phyloP scores from a whole-genome alignment of 495 filamentous ascomycete species.

The Sphaerosporella brunnea region DNA sequence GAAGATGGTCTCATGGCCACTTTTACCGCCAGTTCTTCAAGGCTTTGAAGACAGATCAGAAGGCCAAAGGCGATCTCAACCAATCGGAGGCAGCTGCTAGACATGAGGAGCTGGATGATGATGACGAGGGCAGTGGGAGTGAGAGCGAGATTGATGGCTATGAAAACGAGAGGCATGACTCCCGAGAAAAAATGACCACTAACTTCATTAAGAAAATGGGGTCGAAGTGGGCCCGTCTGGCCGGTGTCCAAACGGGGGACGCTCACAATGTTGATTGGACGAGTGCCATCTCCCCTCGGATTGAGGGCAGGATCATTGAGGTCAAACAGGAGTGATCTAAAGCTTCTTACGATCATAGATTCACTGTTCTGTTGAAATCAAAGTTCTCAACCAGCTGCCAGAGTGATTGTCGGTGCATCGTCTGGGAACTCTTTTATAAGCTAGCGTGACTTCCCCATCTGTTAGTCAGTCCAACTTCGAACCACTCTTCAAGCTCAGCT shows the following conservation, averaged over 20 bases:
- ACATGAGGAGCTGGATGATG: conserved; percentile 28
- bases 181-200: conserved; percentile 27
- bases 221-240: conserved; percentile 56
- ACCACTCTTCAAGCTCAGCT: too few relatives aligned
- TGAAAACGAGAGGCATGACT: conserved; percentile 12
- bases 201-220: conserved; percentile 42
- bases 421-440: too few relatives aligned
- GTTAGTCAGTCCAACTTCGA: too few relatives aligned
- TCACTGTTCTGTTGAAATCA: too few relatives aligned
- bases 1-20: conserved; percentile 53
- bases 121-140: conserved; percentile 25
- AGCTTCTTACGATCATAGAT: too few relatives aligned
- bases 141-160: conserved; percentile 36
- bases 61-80: conserved; percentile 44
- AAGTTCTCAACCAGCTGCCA: too few relatives aligned
- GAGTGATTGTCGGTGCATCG: too few relatives aligned
- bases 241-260: conserved; percentile 38
- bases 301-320: conserved; percentile 54
- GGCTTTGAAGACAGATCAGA: conserved; percentile 25
- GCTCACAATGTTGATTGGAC: conserved; percentile 55
- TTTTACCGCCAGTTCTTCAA: conserved; percentile 22
- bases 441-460: too few relatives aligned
- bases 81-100: conserved; percentile 34
- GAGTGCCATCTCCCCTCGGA: conserved; percentile 49
- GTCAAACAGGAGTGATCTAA: not conserved